Evolutionary conservation across 345 rosid genomes (phyloP).

Genomic region (Dipteronia sinensis): DNA sequence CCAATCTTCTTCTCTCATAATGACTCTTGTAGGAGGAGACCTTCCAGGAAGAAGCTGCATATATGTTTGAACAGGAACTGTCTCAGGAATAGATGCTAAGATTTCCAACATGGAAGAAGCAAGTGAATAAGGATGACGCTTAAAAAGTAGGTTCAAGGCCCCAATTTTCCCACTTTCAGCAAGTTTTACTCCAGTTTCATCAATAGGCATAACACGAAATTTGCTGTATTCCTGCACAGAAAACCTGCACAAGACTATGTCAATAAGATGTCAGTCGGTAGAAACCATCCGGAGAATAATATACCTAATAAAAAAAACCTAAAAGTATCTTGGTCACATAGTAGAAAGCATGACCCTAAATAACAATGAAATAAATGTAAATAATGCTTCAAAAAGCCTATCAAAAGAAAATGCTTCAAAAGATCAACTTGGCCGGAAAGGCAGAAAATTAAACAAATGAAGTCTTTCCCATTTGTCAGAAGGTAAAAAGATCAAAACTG

Average conservation of each 20-base stretch:
- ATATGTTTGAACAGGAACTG: constrained; percentile 82
- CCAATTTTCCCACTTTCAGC: constrained; percentile 97
- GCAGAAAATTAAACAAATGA: background rate
- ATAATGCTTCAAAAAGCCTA: background rate
- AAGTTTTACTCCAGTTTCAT: constrained; percentile 69
- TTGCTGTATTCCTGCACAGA: constrained; percentile 82
- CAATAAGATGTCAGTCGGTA: constrained; percentile 44
- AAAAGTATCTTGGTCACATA: background rate
- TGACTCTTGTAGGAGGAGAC: constrained; percentile 60
- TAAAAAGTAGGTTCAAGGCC: constrained; percentile 85
- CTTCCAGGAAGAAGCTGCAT: constrained; percentile 95
- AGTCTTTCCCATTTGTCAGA: background rate
- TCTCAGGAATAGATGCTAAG: constrained; percentile 87
- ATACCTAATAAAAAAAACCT: background rate
- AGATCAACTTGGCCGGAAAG: background rate
- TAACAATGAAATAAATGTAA: background rate
- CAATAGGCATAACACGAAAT: constrained; percentile 70
- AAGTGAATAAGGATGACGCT: constrained; percentile 91
- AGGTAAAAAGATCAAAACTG: background rate
- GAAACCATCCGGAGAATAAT: constrained; percentile 24
- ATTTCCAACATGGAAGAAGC: constrained; percentile 63
- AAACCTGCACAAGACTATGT: constrained; percentile 66
- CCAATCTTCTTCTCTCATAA: constrained; percentile 95
- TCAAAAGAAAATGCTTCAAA: too few relatives aligned
- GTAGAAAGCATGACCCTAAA: background rate